Conservation (phyloP, 805 yeast species). For the Kuraishia borneana region DNA sequence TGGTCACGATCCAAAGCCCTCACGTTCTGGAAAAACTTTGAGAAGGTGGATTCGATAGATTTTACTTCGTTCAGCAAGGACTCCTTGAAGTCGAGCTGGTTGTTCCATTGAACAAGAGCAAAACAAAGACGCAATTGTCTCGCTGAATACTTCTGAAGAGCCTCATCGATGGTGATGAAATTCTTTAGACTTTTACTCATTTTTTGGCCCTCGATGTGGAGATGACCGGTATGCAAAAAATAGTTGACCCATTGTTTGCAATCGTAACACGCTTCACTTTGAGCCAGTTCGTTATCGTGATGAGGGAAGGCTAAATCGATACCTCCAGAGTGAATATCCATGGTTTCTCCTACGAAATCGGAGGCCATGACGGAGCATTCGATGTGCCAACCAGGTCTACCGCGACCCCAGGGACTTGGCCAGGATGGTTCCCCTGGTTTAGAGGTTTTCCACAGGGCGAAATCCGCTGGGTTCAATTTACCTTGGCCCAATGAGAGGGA, state of each 20-base stretch:
- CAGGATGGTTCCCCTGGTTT: slow-evolving; percentile 97
- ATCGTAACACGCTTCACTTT: slow-evolving; percentile 86
- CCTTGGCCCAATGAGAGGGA: slow-evolving; percentile 46
- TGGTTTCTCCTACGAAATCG: slow-evolving; percentile 67
- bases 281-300: slow-evolving; percentile 97
- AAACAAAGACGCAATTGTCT: slow-evolving; percentile 87
- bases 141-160: slow-evolving; percentile 55
- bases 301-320: slow-evolving; percentile 97
- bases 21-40: slow-evolving; percentile 79
- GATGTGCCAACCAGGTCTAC: slow-evolving; percentile 99
- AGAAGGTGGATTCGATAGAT: slow-evolving; percentile 60
- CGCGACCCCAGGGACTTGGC: slow-evolving; percentile 94
- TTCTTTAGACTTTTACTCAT: slow-evolving; percentile 95
- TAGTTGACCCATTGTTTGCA: slow-evolving; percentile 94
- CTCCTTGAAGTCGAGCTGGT: slow-evolving; percentile 85
- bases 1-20: slow-evolving; percentile 67
- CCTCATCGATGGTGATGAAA: slow-evolving; percentile 90
- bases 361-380: slow-evolving; percentile 99
- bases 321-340: slow-evolving; percentile 97
- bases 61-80: slow-evolving; percentile 66
- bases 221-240: slow-evolving; percentile 93
- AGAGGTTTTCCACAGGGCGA: slow-evolving; percentile 94
- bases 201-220: slow-evolving; percentile 96
- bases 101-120: slow-evolving; percentile 88
- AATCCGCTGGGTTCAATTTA: slow-evolving; percentile 72